Evolutionary conservation across 2,329 filamentous ascomycete species (phyloP), one percentile per base, ranked within the genome.

Genomic region (Penicillium sp.): DNA sequence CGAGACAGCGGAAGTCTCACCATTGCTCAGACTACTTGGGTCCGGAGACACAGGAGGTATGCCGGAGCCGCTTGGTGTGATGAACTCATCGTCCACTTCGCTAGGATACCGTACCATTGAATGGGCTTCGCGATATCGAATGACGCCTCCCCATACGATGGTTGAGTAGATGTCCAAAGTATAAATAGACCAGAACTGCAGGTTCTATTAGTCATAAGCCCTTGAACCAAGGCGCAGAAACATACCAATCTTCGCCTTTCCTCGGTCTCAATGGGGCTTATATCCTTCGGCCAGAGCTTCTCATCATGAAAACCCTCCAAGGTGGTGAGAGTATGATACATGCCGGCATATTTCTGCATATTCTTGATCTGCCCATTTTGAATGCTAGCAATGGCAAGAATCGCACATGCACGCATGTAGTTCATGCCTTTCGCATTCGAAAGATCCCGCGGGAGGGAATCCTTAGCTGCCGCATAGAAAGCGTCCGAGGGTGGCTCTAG

Each of bases 151-250:
- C 70, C 74, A 79, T 6, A 79, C 73, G 26, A 77, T 70, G 3
- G 73, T 70, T 0, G 72, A 67, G 54, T 74, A 78, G 3, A 80
- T 67, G 40, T 80, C 77, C 2, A 80, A 59, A 7, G 72, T 76
- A 51, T 80, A 80, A 39, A 76, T 77, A 25, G 75, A 75, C 77
- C 77, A 80, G 49, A 73, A 74, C 68, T 73, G 43, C 33, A 39
- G 11, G n/a, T 13, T 18, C 11, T 7, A 19, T 44, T 21, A 50
- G 37, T 31, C 20, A 39, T 13, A 26, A 18, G 11, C n/a, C 13
- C 19, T 17, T n/a, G 14, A 7, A 10, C n/a, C n/a, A n/a, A 11
- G 18, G 7, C 19, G 8, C 10, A 31, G 11, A 39, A 29, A 29
- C 60, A 41, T 59, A 75, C 74, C 48, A 76, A 50, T 48, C 71